A percentile compares a stretch with the other conserved stretches of the same genome.
phyloP scores from a whole-genome alignment of 495 filamentous ascomycete species.

The Echria macrotheca region DNA sequence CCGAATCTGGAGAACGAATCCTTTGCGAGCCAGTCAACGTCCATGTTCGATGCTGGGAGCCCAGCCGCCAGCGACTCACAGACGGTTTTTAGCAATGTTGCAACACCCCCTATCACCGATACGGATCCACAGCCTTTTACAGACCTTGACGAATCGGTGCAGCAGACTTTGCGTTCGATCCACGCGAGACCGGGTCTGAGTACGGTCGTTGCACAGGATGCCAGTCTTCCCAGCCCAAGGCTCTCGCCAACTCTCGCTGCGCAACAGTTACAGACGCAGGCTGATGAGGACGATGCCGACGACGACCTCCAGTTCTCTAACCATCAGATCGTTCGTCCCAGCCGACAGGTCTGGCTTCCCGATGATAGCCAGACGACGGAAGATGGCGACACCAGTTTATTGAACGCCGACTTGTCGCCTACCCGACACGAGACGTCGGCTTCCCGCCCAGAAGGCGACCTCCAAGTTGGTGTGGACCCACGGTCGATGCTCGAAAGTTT shows the following conservation, averaged over 20 bases:
- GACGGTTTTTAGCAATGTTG: slow-evolving; percentile 48
- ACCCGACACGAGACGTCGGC: slow-evolving; percentile 13
- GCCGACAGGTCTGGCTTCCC: slow-evolving; percentile 21
- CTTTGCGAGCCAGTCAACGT: slow-evolving; percentile 40
- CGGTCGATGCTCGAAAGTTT: slow-evolving; percentile 83
- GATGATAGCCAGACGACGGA: slow-evolving; percentile 27
- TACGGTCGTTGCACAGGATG: slow-evolving; percentile 68
- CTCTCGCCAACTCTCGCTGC: slow-evolving; percentile 85
- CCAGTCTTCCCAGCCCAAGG: slow-evolving; percentile 89
- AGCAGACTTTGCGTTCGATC: slow-evolving; percentile 31
- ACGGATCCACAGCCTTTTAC: slow-evolving; percentile 46
- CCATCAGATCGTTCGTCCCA: slow-evolving; percentile 15
- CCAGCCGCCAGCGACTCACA: slow-evolving; percentile 41
- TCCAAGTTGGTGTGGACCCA: slow-evolving; percentile 58
- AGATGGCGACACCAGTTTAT: slow-evolving; percentile 17
- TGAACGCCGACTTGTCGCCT: slow-evolving; percentile 16
- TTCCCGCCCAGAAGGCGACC: slow-evolving; percentile 13
- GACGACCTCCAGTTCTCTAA: slow-evolving; percentile 21
- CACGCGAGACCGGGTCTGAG: slow-evolving; percentile 49
- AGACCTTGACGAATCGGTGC: slow-evolving; percentile 40
- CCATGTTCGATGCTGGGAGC: slow-evolving; percentile 42
- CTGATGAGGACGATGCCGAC: slow-evolving; percentile 33
- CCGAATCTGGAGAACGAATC: slow-evolving; percentile 36
- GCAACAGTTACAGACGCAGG: slow-evolving; percentile 42
- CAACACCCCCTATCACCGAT: slow-evolving; percentile 53